Conservation (phyloP, 2,329 filamentous ascomycete genomes). For the Sporothrix dimorphospora region DNA sequence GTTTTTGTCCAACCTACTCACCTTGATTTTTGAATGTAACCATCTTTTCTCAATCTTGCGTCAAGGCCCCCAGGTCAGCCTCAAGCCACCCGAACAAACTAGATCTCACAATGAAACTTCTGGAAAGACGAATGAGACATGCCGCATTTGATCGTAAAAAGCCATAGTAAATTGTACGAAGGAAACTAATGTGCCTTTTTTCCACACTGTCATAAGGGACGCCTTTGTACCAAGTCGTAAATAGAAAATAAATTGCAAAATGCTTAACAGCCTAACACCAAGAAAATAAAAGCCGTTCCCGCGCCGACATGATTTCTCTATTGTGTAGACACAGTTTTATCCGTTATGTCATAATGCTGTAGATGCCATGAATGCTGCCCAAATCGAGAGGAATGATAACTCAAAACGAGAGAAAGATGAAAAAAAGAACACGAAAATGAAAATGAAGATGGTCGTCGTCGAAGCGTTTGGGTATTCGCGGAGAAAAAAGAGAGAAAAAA, state of each 20-base stretch:
- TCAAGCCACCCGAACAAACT: neutral
- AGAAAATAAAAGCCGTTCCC: neutral
- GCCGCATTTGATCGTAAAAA: neutral
- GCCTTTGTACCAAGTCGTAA: neutral
- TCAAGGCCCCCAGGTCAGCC: neutral
- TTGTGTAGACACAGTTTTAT: constrained; percentile 2
- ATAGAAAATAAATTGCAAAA: neutral
- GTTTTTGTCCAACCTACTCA: constrained; percentile 3
- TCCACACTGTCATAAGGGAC: neutral
- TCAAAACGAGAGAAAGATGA: neutral
- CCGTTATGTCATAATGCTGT: constrained; percentile 8
- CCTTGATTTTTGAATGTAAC: constrained; percentile 21
- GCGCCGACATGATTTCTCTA: neutral
- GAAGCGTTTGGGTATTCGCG: constrained; percentile 5
- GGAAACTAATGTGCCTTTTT: neutral
- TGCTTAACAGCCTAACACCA: neutral
- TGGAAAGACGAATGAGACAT: neutral
- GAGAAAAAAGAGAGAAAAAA: neutral
- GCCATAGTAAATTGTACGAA: neutral
- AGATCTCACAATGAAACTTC: neutral
- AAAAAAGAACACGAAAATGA: neutral
- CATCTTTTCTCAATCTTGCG: constrained; percentile 2
- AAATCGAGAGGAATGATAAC: neutral
- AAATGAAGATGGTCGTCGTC: neutral
- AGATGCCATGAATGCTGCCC: neutral